Evolutionary conservation across 129 eudicot genomes (phyloP), one percentile per base, ranked within the genome.

Genomic region (Deinandra increscens): DNA sequence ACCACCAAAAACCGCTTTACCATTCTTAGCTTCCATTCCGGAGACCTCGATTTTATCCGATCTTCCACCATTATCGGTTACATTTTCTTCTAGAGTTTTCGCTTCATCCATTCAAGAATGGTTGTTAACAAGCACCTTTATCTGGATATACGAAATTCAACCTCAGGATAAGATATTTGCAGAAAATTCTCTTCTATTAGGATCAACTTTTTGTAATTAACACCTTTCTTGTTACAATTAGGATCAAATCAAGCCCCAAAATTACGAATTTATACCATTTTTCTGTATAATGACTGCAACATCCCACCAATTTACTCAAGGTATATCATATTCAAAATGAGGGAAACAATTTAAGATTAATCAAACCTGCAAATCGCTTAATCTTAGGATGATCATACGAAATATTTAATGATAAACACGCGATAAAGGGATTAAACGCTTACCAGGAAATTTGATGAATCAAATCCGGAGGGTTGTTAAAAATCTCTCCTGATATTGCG

Each of bases 101-200:
- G 14, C 72, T 63, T 79, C 88, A 71, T 82, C 97, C 97, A 90
- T 90, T 74, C 72, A 60, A 50, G 37, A 22, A 59, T 38, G 15
- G 55, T 44, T 71, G 37, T 45, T 22, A 69, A 49, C 70, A 48
- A 67, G 20, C 63, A 42, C 41, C 36, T 15, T 68, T n/a, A 10
- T 6, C n/a, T 26, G 53, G 50, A 67, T 67, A 68, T 46, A 50
- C 45, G 49, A 19, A 50, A 33, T 59, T 59, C 69, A 67, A 67
- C 31, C 19, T 46, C 46, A 60, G 7, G 17, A 20, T 9, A 1
- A 8, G 4, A 34, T 12, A 46, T 29, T 55, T 23, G 22, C 61
- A 55, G 8, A 6, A 18, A 44, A 53, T 3, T 53, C 14, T 20
- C 19, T 19, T 19, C n/a, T 7, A 53, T 19, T 1, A 22, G 17